Evolutionary conservation across 306 rosid species (phyloP).

Genomic region (Cicer chorassanicum): DNA sequence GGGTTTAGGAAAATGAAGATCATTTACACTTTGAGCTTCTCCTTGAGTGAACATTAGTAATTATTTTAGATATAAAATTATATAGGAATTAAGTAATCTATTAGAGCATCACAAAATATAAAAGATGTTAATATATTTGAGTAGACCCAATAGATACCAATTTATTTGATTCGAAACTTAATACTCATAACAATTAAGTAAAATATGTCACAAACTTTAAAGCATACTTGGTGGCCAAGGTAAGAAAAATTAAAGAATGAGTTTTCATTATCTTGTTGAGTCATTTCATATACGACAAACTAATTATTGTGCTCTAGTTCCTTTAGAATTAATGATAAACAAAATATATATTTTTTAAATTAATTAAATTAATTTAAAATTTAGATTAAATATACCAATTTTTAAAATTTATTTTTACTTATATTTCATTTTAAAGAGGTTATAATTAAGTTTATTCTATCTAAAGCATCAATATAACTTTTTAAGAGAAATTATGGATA

Average conservation of each 20-base stretch:
- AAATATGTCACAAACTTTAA: background rate
- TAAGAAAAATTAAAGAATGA: background rate
- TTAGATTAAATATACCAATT: too few species aligned
- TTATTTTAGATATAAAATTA: background rate
- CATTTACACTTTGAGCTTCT: background rate
- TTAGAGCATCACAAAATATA: background rate
- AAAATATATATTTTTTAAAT: too few species aligned
- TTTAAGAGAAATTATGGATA: too few species aligned
- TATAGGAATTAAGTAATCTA: background rate
- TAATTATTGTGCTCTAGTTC: background rate
- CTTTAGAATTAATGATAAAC: background rate
- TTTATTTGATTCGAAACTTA: background rate
- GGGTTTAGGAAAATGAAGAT: background rate
- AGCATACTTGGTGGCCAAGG: slow-evolving; percentile 6
- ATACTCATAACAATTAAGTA: background rate
- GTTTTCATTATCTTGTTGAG: slow-evolving; percentile 6
- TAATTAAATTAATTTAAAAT: too few species aligned
- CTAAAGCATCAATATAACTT: too few species aligned
- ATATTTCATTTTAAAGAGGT: too few species aligned
- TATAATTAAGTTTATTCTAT: too few species aligned
- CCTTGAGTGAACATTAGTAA: background rate
- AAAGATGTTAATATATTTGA: too few species aligned
- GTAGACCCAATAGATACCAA: too few species aligned
- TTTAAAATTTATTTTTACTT: too few species aligned
- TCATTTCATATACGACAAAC: background rate